Evolutionary conservation across 2,329 filamentous ascomycete genomes (phyloP).

Genomic region (Epichloe glyceriae): DNA sequence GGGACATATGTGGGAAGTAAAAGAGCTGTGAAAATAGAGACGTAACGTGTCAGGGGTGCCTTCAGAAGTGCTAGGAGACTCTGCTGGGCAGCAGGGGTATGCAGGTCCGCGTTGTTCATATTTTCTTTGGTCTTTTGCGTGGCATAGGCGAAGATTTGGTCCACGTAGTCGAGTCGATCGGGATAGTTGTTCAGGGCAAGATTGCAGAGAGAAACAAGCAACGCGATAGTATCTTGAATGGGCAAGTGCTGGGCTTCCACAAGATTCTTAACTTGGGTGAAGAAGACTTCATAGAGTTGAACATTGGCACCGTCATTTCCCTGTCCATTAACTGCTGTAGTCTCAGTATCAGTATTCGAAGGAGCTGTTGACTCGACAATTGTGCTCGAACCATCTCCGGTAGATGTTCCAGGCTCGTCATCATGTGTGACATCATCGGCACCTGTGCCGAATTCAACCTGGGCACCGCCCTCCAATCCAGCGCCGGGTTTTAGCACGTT

Average conservation of each 20-base stretch:
- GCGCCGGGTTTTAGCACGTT: constrained; percentile 16
- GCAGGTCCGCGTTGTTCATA: constrained; percentile 87
- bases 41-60: constrained; percentile 77
- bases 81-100: constrained; percentile 75
- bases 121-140: constrained; percentile 77
- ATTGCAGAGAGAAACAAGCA: constrained; percentile 88
- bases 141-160: constrained; percentile 84
- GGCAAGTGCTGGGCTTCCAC: constrained; percentile 83
- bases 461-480: constrained; percentile 20
- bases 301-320: constrained; percentile 47
- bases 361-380: constrained; percentile 20
- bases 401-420: constrained; percentile 9
- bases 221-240: constrained; percentile 86
- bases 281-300: constrained; percentile 93
- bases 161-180: constrained; percentile 81
- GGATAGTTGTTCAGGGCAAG: constrained; percentile 94
- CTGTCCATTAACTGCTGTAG: constrained; percentile 34
- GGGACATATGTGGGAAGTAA: constrained; percentile 86
- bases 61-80: constrained; percentile 84
- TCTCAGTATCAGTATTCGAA: constrained; percentile 33
- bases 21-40: constrained; percentile 90
- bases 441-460: constrained; percentile 19
- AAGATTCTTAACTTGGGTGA: constrained; percentile 85
- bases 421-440: constrained; percentile 16
- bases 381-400: constrained; percentile 19